Evolutionary conservation across 2,329 filamentous ascomycete species (phyloP), one percentile per base, ranked within the genome.

Genomic region (Cercospora citrullina): DNA sequence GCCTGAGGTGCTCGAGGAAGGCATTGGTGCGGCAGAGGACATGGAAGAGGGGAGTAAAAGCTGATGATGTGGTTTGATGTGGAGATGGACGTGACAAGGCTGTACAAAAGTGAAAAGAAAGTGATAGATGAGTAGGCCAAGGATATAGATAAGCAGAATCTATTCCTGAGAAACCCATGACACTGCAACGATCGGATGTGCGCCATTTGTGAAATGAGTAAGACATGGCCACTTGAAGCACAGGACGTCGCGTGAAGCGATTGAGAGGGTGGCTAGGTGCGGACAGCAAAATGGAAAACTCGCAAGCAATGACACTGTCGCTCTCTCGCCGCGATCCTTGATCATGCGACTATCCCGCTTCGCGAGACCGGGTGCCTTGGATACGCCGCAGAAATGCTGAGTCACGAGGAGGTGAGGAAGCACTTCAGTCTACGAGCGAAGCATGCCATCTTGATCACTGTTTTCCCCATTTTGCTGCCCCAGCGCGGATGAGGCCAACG

Each of bases 1-100:
- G 36, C 67, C 69, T 6, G 71, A 73, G 62, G 66, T 71, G 33
- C 16, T 72, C 5, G 71, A 72, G 51, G 69, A 71, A 63, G 71
- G 69, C 21, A 26, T 59, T 21, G 59, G 62, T 45, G 66, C 55
- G n/a, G 42, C 59, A 53, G 53, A 62, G 33, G 60, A 57, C 26
- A 51, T 42, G 63, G 63, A 48, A 39, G 62, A 58, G 62, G 33
- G 16, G 5, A 31, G 26, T 16, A 12, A 18, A 30, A 21, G 53
- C 12, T 30, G 14, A 30, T 33, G 30, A 18, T 42, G 36, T 42
- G 36, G 16, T n/a, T 8, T 42, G 36, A n/a, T 42, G 36, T 4
- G 36, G 16, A 42, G 36, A 58, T 0, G 3, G 26, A 10, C 16
- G 28, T 31, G 26, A 31, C 3, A 3, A 33, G 53, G 26, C 5